These are phyloP conservation scores for Arachis stenosperma DNA, from an alignment of 306 rosid species.

Conservation along the genomic window DNA sequence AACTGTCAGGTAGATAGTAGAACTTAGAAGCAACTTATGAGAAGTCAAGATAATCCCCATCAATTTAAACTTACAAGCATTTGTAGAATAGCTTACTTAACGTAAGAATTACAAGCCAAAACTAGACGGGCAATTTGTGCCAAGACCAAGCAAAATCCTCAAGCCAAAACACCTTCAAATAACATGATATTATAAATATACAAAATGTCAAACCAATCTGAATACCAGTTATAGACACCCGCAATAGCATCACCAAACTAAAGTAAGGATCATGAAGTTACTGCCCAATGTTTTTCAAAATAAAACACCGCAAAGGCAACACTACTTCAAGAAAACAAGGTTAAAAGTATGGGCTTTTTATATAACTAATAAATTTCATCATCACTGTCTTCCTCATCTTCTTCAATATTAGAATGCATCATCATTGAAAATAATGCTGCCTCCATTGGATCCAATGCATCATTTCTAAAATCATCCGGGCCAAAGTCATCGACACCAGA, in stretches of 20 bases:
- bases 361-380: slow-evolving; percentile 31
- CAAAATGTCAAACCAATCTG: slow-evolving; percentile 35
- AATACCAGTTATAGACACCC: slow-evolving; percentile 1
- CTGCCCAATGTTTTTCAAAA: slow-evolving; percentile 18
- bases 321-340: slow-evolving; percentile 21
- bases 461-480: slow-evolving; percentile 39
- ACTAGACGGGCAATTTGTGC: background rate
- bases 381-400: slow-evolving; percentile 26
- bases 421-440: slow-evolving; percentile 46
- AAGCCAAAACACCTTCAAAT: slow-evolving; percentile 31
- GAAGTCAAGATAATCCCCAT: no score
- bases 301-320: slow-evolving; percentile 20
- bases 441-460: slow-evolving; percentile 37
- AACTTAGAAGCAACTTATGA: no score
- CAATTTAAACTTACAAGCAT: no score
- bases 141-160: background rate
- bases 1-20: no score
- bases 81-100: no score
- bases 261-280: slow-evolving; percentile 12
- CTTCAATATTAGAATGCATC: slow-evolving; percentile 47
- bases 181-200: background rate
- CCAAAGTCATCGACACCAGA: slow-evolving; percentile 39
- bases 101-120: background rate
- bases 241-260: slow-evolving; percentile 17
- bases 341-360: background rate